Evolutionary conservation across 129 eudicot species (phyloP), one percentile per base, ranked within the genome.

Genomic region (Glebionis coronaria): DNA sequence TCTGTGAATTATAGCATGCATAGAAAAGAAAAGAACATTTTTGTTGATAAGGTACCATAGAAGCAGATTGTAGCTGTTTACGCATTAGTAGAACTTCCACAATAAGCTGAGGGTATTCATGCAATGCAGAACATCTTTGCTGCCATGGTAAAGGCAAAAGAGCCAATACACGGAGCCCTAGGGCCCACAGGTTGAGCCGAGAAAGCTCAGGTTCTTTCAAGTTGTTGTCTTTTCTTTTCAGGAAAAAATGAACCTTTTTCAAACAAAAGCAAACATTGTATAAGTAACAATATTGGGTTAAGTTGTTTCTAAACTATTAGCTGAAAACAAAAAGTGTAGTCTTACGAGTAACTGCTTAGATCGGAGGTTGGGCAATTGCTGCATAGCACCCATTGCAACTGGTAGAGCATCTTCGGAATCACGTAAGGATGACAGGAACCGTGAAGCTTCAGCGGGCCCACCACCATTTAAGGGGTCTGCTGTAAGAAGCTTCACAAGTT

Each of bases 311-410:
- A 73, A 44, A 20, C 25, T 44, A 31, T 9, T n/a, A n/a, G 13
- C 10, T 10, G 35, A 47, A 60, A n/a, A 65, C 12, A 40, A 61
- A 47, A n/a, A n/a, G 20, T 25, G 42, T 21, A 56, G 13, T 49
- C 44, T 44, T 86, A 93, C 99, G 68, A 94, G 99, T 68, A 94
- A 88, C 73, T 94, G 99, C 79, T 94, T 94, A 35, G 99, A 89
- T 64, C 95, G 86, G 20, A 94, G 88, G 66, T 87, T 87, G 59
- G 99, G 99, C 73, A 94, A 74, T 23, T 89, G 97, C 80, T 94
- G 99, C 99, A 94, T 94, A 19, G 99, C 99, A 50, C 99, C 88
- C 88, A 94, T 94, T 56, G 94, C 99, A 70, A 94, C 99, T 6
- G 95, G 93, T 42, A 94, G 69, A 57, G 99, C 99, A 82, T 94